A percentile compares a stretch with the other conserved stretches of the same genome.
These are phyloP conservation scores for Colletotrichum abscissum DNA, from an alignment of 2,329 filamentous ascomycete species.

Conservation along the genomic window DNA sequence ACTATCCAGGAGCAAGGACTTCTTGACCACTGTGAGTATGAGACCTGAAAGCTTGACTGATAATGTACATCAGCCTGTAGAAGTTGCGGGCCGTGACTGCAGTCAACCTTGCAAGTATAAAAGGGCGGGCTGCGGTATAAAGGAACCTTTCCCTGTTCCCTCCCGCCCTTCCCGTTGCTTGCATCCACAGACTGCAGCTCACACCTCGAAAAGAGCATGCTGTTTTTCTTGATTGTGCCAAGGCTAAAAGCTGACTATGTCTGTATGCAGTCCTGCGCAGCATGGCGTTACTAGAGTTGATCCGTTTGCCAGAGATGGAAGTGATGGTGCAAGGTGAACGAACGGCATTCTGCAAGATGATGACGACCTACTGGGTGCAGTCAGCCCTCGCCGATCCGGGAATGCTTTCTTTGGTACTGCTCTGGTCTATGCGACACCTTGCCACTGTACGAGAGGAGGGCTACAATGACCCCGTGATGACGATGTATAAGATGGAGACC, in stretches of 20 bases:
- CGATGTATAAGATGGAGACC: constrained; percentile 35
- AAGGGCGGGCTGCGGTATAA: background rate
- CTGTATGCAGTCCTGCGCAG: background rate
- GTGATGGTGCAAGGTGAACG: constrained; percentile 10
- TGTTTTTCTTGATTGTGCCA: background rate
- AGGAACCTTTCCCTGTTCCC: background rate
- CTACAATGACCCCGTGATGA: constrained; percentile 7
- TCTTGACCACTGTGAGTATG: constrained; percentile 35
- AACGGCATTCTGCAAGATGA: constrained; percentile 21
- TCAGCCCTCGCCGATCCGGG: constrained; percentile 36
- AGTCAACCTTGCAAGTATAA: background rate
- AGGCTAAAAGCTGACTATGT: background rate
- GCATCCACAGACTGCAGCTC: background rate
- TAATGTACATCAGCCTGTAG: background rate
- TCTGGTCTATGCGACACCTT: constrained; percentile 37
- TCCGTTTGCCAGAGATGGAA: constrained; percentile 13
- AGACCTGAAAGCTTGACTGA: background rate
- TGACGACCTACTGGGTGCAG: constrained; percentile 36
- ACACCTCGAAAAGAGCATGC: background rate
- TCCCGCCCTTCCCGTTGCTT: background rate
- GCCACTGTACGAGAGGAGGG: background rate
- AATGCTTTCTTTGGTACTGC: constrained; percentile 38
- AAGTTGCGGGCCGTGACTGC: no score
- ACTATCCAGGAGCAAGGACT: constrained; percentile 28
- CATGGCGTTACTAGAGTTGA: constrained; percentile 12